Conservation (phyloP, 1,284 basidiomycete species). For the Trametes sp. region DNA sequence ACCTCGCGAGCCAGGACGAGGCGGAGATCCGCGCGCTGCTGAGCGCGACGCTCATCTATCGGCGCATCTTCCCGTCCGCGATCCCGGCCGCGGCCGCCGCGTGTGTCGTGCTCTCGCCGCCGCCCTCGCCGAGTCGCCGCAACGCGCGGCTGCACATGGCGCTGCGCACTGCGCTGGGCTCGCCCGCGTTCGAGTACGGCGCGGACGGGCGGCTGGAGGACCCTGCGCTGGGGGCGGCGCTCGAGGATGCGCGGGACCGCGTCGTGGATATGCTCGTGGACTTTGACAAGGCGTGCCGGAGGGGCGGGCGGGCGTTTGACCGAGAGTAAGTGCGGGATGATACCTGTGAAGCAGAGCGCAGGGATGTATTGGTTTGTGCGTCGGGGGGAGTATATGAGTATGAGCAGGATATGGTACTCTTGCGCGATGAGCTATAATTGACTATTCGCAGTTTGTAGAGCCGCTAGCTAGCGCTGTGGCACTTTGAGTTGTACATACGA, state of each 20-base stretch:
- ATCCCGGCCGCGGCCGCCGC: constrained; percentile 45
- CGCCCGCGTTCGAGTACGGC: constrained; percentile 62
- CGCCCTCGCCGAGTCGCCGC: constrained; percentile 58
- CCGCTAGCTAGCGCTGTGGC: neutral
- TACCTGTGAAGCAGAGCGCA: neutral
- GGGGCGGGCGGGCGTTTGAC: constrained; percentile 29
- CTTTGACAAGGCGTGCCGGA: constrained; percentile 38
- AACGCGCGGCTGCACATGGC: constrained; percentile 49
- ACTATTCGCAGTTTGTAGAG: neutral
- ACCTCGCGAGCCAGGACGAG: constrained; percentile 45
- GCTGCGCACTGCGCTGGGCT: constrained; percentile 62
- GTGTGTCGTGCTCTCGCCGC: constrained; percentile 61
- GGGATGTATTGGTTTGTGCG: neutral
- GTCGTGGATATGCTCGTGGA: constrained; percentile 71
- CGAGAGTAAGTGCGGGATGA: neutral
- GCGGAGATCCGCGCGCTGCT: constrained; percentile 59
- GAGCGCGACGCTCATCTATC: constrained; percentile 62
- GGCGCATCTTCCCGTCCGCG: constrained; percentile 59
- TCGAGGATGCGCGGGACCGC: constrained; percentile 74
- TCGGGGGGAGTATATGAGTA: neutral
- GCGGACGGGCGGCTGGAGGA: constrained; percentile 41
- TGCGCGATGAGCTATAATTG: constrained; percentile 2
- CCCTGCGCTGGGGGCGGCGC: constrained; percentile 40
- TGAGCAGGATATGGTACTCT: neutral
- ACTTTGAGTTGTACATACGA: neutral